Conservation (phyloP, 768 basidiomycete species). For the Lactarius psammicola region DNA sequence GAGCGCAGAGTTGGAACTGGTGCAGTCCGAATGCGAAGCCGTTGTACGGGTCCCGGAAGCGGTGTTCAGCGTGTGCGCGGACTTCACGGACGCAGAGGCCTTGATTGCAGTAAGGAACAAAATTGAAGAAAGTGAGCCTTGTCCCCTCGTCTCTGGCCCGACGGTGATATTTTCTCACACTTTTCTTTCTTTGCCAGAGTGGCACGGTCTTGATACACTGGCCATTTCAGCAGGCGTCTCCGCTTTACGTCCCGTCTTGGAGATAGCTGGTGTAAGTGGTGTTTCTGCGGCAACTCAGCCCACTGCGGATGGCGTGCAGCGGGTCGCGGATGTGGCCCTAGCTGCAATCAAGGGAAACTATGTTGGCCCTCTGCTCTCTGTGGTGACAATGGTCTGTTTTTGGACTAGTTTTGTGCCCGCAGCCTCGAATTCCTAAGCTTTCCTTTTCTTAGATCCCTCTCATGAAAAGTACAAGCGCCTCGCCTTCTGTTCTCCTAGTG, state of each 20-base stretch:
- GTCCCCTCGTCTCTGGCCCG: background rate
- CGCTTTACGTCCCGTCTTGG: slow-evolving; percentile 71
- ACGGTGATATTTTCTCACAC: background rate
- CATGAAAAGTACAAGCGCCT: slow-evolving; percentile 56
- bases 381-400: slow-evolving; percentile 63
- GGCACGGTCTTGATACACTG: slow-evolving; percentile 81
- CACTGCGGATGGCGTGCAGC: slow-evolving; percentile 58
- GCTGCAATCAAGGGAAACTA: slow-evolving; percentile 65
- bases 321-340: slow-evolving; percentile 53
- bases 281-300: slow-evolving; percentile 35
- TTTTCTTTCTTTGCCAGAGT: slow-evolving; percentile 48
- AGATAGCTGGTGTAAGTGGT: slow-evolving; percentile 57
- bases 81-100: slow-evolving; percentile 64
- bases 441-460: slow-evolving; percentile 62
- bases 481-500: slow-evolving; percentile 75
- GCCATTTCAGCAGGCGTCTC: slow-evolving; percentile 83
- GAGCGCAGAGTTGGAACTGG: slow-evolving; percentile 51
- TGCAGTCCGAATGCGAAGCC: slow-evolving; percentile 56
- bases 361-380: slow-evolving; percentile 65
- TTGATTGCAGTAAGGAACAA: slow-evolving; percentile 57
- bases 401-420: background rate
- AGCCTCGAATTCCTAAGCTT: slow-evolving; percentile 1
- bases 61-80: slow-evolving; percentile 54
- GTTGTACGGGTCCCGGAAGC: slow-evolving; percentile 25
- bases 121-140: slow-evolving; percentile 54